Base-by-base conservation (phyloP, 805 yeast genomes). In the Starmerella tilneyi region DNA sequence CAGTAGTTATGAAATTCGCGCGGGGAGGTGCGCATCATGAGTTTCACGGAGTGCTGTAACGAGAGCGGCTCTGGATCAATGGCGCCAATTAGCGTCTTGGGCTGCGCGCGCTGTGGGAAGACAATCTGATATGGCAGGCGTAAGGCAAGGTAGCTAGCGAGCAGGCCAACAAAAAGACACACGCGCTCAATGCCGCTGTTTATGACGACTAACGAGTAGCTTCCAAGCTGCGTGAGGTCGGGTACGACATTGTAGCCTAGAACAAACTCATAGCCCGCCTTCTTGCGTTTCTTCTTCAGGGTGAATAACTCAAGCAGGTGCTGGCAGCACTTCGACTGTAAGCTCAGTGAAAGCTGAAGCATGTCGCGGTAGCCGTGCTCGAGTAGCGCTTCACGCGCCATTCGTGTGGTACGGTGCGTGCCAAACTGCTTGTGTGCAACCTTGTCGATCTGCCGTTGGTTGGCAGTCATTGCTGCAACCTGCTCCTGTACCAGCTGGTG, bases 151-250 rank as follows among this genome's bases (percentile, higher is more conserved):
- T 63, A 63, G 48, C 57, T 55, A 2, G 64, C 61, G 12, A 58
- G 49, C 24, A 62, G 58, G 23, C 52, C 48, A 3, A 50, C 37
- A 39, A 63, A 61, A 30, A 45, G 54, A n/a, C 60, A 55, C 17
- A 62, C 54, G 17, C 66, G 51, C 44, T 63, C 67, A 23, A 63
- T 31, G 9, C 63, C 59, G 35, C 56, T 48, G 46, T 61, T 63
- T 23, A 63, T 47, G 8, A 55, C 50, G 9, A 56, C 49, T n/a
- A 51, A 47, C 12, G 60, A 48, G 52, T 62, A 62, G 38, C 54
- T 57, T 9, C 57, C 57, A 15, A 62, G 48, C 22, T 54, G 47
- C 17, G 52, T 33, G 22, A 60, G 55, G 27, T 61, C 63, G 2
- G 66, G 66, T 12, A 62, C 43, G 9, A 56, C 58, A 22, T 52